Evolutionary conservation across 2,329 filamentous ascomycete genomes (phyloP).

Genomic region (Cadophora sp.): DNA sequence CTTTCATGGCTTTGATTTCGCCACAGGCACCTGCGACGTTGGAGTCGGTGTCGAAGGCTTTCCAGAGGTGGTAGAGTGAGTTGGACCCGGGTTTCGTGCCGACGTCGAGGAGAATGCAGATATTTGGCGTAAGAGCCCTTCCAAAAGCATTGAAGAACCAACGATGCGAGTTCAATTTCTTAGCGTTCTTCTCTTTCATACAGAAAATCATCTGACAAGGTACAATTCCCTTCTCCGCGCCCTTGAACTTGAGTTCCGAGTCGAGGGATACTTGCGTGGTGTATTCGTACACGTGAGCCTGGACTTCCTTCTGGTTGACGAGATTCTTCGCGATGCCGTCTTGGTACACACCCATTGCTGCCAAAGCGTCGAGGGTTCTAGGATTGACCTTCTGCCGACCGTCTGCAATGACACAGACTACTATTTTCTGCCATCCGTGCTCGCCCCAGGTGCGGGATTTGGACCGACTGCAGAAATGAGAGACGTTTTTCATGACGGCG

Average conservation of each 20-base stretch:
- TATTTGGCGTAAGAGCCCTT: slow-evolving; percentile 88
- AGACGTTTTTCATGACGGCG: slow-evolving; percentile 97
- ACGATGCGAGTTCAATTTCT: slow-evolving; percentile 97
- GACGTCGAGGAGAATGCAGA: slow-evolving; percentile 96
- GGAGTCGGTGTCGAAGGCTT: slow-evolving; percentile 97
- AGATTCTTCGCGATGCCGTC: slow-evolving; percentile 98
- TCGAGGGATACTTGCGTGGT: slow-evolving; percentile 98
- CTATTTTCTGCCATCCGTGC: slow-evolving; percentile 98
- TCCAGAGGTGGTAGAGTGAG: slow-evolving; percentile 98
- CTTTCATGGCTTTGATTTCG: slow-evolving; percentile 97
- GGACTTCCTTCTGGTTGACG: slow-evolving; percentile 95
- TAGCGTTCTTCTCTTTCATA: slow-evolving; percentile 95
- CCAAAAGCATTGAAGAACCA: slow-evolving; percentile 99
- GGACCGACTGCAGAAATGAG: slow-evolving; percentile 91
- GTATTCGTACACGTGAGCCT: slow-evolving; percentile 98
- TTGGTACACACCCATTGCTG: slow-evolving; percentile 97
- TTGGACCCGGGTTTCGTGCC: slow-evolving; percentile 89
- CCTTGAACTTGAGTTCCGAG: slow-evolving; percentile 96
- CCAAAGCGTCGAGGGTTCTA: slow-evolving; percentile 89
- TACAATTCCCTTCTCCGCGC: slow-evolving; percentile 97
- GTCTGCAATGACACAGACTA: slow-evolving; percentile 95
- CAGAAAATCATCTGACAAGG: slow-evolving; percentile 99
- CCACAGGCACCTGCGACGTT: slow-evolving; percentile 96
- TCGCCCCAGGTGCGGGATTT: slow-evolving; percentile 97
- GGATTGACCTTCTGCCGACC: slow-evolving; percentile 93